Percentiles rank a stretch among this genome's conserved stretches.
Evolutionary conservation across 805 yeast species (phyloP).

Genomic region (Blastobotrys chiropterorum): DNA sequence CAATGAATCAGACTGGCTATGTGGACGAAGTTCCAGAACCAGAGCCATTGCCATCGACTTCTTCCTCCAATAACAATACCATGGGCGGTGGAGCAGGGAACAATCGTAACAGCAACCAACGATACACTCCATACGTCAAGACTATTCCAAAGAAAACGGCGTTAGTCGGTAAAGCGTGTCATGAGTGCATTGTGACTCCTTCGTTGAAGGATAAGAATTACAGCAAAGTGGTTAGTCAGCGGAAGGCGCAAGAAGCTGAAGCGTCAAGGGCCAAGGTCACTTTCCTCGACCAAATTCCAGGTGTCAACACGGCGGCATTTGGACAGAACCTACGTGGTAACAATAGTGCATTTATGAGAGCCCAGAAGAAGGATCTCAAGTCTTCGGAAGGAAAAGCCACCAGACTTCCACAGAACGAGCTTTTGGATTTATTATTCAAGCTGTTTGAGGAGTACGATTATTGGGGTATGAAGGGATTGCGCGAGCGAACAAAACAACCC

Average conservation of each 20-base stretch:
- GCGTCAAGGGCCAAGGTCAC: slow-evolving; percentile 57
- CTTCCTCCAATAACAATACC: background rate
- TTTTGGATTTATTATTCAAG: slow-evolving; percentile 80
- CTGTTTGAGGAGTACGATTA: slow-evolving; percentile 92
- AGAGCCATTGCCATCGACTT: background rate
- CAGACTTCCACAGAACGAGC: slow-evolving; percentile 88
- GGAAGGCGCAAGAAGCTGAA: slow-evolving; percentile 38
- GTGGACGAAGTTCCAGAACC: background rate
- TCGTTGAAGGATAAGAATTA: slow-evolving; percentile 68
- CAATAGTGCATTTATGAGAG: slow-evolving; percentile 54
- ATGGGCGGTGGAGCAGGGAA: background rate
- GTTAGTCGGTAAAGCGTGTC: slow-evolving; percentile 78
- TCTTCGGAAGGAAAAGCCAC: slow-evolving; percentile 78
- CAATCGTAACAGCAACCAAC: slow-evolving; percentile 19
- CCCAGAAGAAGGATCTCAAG: slow-evolving; percentile 30
- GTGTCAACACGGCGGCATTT: slow-evolving; percentile 79
- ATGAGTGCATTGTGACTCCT: slow-evolving; percentile 87
- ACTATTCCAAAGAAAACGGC: slow-evolving; percentile 87
- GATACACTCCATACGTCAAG: slow-evolving; percentile 73
- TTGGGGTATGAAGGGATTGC: slow-evolving; percentile 91
- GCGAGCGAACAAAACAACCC: slow-evolving; percentile 93
- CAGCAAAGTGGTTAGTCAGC: slow-evolving; percentile 51
- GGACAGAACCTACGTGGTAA: slow-evolving; percentile 74
- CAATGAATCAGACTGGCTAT: slow-evolving; percentile 1
- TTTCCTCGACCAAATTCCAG: slow-evolving; percentile 72